Conservation (phyloP, 371 early-diverging fungal genomes). For the Haplosporangium sp. region DNA sequence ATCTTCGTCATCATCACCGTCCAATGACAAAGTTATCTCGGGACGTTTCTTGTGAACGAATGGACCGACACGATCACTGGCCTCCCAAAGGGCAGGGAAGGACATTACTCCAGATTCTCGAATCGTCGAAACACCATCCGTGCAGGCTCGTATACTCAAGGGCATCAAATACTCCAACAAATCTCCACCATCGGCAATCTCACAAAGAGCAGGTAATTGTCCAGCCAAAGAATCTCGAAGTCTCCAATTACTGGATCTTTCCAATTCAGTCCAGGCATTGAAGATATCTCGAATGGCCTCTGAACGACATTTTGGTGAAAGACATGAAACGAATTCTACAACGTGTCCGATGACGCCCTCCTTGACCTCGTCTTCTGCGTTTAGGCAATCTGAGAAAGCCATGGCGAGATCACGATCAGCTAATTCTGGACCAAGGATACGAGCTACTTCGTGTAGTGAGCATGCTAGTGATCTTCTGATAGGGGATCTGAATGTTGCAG, state of each 20-base stretch:
- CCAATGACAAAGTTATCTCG: background rate
- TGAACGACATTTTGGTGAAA: constrained; percentile 64
- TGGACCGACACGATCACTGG: constrained; percentile 29
- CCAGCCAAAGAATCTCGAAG: constrained; percentile 66
- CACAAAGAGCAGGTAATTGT: constrained; percentile 64
- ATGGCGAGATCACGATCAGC: constrained; percentile 70
- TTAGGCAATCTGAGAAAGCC: constrained; percentile 69
- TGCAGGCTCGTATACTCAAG: constrained; percentile 65
- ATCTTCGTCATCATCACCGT: background rate
- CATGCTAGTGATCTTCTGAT: constrained; percentile 69
- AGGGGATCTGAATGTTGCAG: constrained; percentile 42
- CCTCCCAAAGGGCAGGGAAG: constrained; percentile 57
- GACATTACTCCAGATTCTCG: constrained; percentile 67
- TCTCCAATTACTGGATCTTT: constrained; percentile 67
- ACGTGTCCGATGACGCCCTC: constrained; percentile 71
- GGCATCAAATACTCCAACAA: constrained; percentile 66
- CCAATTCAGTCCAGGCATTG: constrained; percentile 69
- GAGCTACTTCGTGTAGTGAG: constrained; percentile 71
- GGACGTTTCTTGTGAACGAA: constrained; percentile 6
- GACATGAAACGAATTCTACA: constrained; percentile 66
- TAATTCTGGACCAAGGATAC: constrained; percentile 68
- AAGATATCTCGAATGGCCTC: constrained; percentile 65
- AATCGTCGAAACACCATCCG: constrained; percentile 68
- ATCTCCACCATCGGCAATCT: constrained; percentile 64
- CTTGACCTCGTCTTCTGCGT: constrained; percentile 71